phyloP scores from a whole-genome alignment of 164 flowering plant species.

The Paratinospora sagittata region DNA sequence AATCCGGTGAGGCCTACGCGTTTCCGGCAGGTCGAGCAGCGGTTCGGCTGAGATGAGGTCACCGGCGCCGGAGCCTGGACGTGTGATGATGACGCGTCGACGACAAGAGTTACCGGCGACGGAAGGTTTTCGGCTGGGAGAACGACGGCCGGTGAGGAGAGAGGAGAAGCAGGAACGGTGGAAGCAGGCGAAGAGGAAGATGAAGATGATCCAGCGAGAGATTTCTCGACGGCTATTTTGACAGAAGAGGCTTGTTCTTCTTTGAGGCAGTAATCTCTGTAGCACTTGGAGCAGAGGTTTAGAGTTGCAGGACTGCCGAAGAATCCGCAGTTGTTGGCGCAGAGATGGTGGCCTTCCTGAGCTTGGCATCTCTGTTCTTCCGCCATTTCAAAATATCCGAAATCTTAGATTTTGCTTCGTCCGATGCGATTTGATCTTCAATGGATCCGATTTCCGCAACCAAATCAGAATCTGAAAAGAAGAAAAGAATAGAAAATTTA shows the following conservation, averaged over 20 bases:
- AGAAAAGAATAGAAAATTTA: no score
- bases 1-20: slow-evolving; percentile 68
- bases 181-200: slow-evolving; percentile 17
- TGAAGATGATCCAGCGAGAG: slow-evolving; percentile 23
- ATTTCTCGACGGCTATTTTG: slow-evolving; percentile 37
- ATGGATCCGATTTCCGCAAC: no score
- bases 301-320: slow-evolving; percentile 61
- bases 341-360: slow-evolving; percentile 53
- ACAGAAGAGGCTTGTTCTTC: slow-evolving; percentile 48
- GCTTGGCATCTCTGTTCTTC: slow-evolving; percentile 62
- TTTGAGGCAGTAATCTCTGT: slow-evolving; percentile 43
- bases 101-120: background rate
- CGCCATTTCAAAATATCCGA: slow-evolving; percentile 34
- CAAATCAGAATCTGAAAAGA: no score
- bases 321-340: slow-evolving; percentile 80
- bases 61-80: background rate
- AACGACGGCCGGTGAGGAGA: slow-evolving; percentile 13
- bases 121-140: background rate
- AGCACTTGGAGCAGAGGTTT: slow-evolving; percentile 70
- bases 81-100: background rate
- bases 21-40: slow-evolving; percentile 48
- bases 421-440: background rate
- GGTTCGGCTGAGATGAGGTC: slow-evolving; percentile 25
- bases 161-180: background rate
- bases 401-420: background rate